These are phyloP conservation scores for Oryza brachyantha DNA, from an alignment of 176 grass and related monocot genomes.

Conservation along the genomic window DNA sequence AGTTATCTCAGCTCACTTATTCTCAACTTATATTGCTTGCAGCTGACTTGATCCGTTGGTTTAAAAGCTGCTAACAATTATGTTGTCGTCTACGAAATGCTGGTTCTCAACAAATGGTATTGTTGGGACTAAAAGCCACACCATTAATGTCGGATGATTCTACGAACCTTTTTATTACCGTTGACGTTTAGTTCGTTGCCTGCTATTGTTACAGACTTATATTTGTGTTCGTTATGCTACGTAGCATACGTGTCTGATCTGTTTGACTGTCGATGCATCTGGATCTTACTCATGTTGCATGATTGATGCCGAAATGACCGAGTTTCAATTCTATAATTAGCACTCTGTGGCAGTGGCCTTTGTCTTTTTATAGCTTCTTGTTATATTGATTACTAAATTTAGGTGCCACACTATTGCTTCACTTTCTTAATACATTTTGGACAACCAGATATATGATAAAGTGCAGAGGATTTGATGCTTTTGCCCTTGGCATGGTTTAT, in stretches of 20 bases:
- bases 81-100: not conserved
- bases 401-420: not conserved
- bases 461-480: not conserved
- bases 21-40: not conserved
- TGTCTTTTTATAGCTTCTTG: constrained; percentile 7
- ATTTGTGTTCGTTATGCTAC: constrained; percentile 19
- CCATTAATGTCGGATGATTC: not conserved
- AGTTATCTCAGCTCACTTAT: constrained; percentile 31
- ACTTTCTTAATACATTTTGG: not conserved
- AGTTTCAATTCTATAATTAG: constrained; percentile 14
- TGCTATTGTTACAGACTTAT: constrained; percentile 10
- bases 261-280: not conserved
- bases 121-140: not conserved
- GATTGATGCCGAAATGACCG: not conserved
- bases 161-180: constrained; percentile 18
- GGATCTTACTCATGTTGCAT: not conserved
- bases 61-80: constrained; percentile 1
- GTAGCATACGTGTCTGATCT: not conserved
- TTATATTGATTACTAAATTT: constrained; percentile 21
- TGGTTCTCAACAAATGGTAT: not conserved
- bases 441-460: not conserved
- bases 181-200: constrained; percentile 8
- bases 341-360: not conserved
- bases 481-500: not conserved
- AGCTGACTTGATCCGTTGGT: not conserved